phyloP scores from a whole-genome alignment of 352 stramenopile species.

The Blastocystis sp. region DNA sequence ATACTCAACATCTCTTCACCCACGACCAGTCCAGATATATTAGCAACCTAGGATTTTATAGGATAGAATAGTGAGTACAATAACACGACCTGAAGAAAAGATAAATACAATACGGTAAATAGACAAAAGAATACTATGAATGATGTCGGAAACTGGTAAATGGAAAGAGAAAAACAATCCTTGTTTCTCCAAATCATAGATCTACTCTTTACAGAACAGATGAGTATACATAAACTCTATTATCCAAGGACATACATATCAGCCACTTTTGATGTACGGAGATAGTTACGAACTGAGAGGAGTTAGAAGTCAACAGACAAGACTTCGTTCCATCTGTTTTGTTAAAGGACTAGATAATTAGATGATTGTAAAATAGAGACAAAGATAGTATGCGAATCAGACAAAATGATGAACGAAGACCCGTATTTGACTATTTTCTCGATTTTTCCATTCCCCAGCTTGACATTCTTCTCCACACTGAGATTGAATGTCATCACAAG shows the following conservation, averaged over 20 bases:
- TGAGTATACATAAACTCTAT: background rate
- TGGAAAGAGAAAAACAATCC: constrained; percentile 10
- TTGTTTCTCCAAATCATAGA: background rate
- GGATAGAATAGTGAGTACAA: background rate
- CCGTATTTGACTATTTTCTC: background rate
- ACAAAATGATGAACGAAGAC: background rate
- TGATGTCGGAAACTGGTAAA: background rate
- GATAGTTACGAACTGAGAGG: background rate
- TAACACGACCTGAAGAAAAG: background rate
- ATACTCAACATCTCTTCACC: background rate
- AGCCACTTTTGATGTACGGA: constrained; percentile 1
- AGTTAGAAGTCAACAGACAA: background rate
- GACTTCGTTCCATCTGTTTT: background rate
- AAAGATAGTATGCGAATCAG: background rate
- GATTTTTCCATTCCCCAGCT: background rate
- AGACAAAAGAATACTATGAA: background rate
- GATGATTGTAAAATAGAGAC: background rate
- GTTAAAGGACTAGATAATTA: background rate
- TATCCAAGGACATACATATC: background rate
- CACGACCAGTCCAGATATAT: background rate
- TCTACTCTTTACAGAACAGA: background rate
- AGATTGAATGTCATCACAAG: background rate
- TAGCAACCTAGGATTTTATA: background rate
- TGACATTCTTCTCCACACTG: background rate
- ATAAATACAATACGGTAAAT: constrained; percentile 26